phyloP scores from a whole-genome alignment of 2,329 filamentous ascomycete genomes.

The Colletotrichum aenigma region DNA sequence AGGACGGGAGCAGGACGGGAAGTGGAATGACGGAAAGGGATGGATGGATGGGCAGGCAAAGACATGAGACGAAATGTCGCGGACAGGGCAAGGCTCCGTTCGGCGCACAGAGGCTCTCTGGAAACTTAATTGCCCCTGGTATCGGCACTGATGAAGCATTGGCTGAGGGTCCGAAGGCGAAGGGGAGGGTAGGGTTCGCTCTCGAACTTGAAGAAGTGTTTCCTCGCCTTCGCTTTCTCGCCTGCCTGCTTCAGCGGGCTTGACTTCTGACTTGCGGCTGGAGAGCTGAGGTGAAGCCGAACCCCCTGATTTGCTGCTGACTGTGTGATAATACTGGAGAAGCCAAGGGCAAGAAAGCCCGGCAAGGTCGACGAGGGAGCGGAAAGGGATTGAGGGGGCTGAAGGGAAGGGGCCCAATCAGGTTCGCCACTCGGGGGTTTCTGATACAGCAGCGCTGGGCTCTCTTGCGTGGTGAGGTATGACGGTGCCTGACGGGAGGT shows the following conservation, averaged over 20 bases:
- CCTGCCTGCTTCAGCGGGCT: neutral
- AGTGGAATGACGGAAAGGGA: neutral
- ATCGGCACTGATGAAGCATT: neutral
- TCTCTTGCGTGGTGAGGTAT: neutral
- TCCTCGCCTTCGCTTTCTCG: neutral
- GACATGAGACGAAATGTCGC: slow-evolving; percentile 17
- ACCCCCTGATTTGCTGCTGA: neutral
- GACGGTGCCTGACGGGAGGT: neutral
- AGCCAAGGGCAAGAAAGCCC: neutral
- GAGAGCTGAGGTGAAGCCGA: neutral
- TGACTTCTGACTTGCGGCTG: neutral
- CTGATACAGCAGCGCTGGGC: slow-evolving; percentile 4
- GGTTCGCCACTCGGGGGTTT: neutral
- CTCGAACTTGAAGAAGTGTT: neutral
- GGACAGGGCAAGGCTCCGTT: neutral
- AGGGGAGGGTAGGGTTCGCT: neutral
- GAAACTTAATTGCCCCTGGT: slow-evolving; percentile 9
- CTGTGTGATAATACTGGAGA: slow-evolving; percentile 5
- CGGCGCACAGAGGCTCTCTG: slow-evolving; percentile 10
- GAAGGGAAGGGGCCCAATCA: neutral
- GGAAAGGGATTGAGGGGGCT: neutral
- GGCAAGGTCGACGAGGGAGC: neutral
- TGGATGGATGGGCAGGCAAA: neutral
- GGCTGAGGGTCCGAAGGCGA: neutral
- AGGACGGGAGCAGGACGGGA: slow-evolving; percentile 10